Evolutionary conservation across 2,329 filamentous ascomycete species (phyloP), one percentile per base, ranked within the genome.

Genomic region (Trichoderma guizhouense): DNA sequence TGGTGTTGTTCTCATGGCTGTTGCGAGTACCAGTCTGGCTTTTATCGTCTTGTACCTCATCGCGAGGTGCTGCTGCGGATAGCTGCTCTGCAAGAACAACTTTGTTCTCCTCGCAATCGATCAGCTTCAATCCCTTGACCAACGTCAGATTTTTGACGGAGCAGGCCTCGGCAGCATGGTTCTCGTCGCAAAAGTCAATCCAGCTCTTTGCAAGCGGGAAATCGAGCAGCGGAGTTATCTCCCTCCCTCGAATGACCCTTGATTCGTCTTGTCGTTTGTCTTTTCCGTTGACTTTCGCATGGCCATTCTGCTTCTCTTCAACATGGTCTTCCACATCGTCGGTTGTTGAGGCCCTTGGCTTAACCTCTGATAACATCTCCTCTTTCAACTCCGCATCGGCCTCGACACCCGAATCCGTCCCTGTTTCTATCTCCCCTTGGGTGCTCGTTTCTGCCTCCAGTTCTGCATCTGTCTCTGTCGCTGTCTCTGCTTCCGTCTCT

Each of bases 121-220:
- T 74, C 61, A 82, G 75, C 73, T 76, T 77, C 57, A 82, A 72
- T 4, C 78, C 79, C n/a, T 73, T 71, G 4, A 79, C 74, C 5
- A 76, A 74, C 11, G 72, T 39, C 15, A 30, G 30, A 15, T 28
- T 21, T 9, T 71, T 75, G 36, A 72, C 71, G 36, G 69, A 68
- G 55, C 79, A 81, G 21, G 69, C 71, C 26, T 74, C 74, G 9
- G 75, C 72, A 3, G 73, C 60, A 62, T 82, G 81, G 14, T 80
- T 73, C 18, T 75, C 74, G 66, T 72, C 76, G 74, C 81, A 82
- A 69, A 79, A 80, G 39, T 81, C 76, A 43, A 82, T 74, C 81
- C 81, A 82, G 15, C 76, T 78, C 72, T 75, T 75, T 18, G 77
- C 76, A 61, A 82, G 64, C n/a, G 74, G 74, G 18, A 77, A 67